Conservation (phyloP, 768 basidiomycete species). For the Botryobasidium botryosum region DNA sequence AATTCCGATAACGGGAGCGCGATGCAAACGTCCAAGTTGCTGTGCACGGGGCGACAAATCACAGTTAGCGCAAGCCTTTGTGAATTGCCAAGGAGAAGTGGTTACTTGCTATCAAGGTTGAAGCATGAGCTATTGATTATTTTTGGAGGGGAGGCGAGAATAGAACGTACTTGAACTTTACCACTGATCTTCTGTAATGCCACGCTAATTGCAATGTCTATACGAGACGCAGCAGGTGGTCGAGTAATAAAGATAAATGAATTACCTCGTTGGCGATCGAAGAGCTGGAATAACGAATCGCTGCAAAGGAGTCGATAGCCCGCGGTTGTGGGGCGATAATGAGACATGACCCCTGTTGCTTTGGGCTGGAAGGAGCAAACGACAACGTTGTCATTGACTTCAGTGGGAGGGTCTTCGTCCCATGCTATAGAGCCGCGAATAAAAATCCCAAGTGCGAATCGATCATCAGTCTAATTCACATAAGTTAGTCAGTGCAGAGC, state of each 20-base stretch:
- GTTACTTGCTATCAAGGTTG: too few species aligned
- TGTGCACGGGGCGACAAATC: too few species aligned
- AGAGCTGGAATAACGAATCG: slow-evolving; percentile 41
- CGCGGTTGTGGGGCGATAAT: slow-evolving; percentile 31
- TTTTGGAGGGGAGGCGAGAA: too few species aligned
- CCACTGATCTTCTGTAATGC: slow-evolving; percentile 44
- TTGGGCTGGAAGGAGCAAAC: slow-evolving; percentile 45
- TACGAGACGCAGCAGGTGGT: slow-evolving; percentile 27
- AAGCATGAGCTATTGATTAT: too few species aligned
- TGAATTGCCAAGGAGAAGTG: too few species aligned
- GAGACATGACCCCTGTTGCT: slow-evolving; percentile 30
- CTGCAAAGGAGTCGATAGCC: slow-evolving; percentile 42
- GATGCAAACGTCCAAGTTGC: slow-evolving; percentile 45
- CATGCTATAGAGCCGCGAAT: slow-evolving; percentile 41
- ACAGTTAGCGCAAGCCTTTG: too few species aligned
- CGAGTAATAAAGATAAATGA: slow-evolving; percentile 44
- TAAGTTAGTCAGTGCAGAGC: too few species aligned
- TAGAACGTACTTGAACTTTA: slow-evolving; percentile 31
- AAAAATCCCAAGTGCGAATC: slow-evolving; percentile 43
- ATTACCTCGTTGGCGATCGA: slow-evolving; percentile 32
- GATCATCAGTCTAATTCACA: not conserved
- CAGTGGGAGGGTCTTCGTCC: slow-evolving; percentile 37
- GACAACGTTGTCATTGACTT: slow-evolving; percentile 39
- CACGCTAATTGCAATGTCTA: slow-evolving; percentile 39
- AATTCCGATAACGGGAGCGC: slow-evolving; percentile 32